Percentiles rank a stretch among this genome's conserved stretches.
These are phyloP conservation scores for Xylaria polymorpha DNA, from an alignment of 2,329 filamentous ascomycete genomes.

Conservation along the genomic window DNA sequence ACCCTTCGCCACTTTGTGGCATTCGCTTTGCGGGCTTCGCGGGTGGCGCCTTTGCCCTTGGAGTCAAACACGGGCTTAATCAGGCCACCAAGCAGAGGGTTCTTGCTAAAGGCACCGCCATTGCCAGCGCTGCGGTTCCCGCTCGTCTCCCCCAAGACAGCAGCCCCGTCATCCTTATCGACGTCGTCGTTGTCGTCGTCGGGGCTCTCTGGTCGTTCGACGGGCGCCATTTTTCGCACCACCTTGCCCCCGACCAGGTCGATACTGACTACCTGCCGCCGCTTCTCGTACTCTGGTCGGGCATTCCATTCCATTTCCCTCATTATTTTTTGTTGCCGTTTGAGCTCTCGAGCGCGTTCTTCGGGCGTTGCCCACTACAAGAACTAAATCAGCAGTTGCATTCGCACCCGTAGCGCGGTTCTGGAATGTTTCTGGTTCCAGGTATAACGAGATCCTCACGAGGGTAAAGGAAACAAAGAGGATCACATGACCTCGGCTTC, in stretches of 20 bases:
- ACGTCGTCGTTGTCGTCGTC: slow-evolving; percentile 58
- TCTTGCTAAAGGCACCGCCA: slow-evolving; percentile 74
- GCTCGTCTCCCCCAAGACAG: slow-evolving; percentile 50
- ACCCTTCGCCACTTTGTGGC: slow-evolving; percentile 67
- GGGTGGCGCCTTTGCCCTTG: slow-evolving; percentile 62
- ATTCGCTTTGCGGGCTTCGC: slow-evolving; percentile 58
- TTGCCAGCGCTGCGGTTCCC: slow-evolving; percentile 51
- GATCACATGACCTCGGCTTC: neutral
- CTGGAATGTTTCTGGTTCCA: neutral
- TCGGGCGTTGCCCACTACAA: slow-evolving; percentile 80
- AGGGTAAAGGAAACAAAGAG: neutral
- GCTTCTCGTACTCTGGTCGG: slow-evolving; percentile 88
- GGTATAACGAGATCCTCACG: neutral
- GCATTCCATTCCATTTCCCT: slow-evolving; percentile 89
- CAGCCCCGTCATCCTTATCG: slow-evolving; percentile 35
- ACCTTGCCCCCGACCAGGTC: slow-evolving; percentile 83
- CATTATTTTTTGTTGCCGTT: slow-evolving; percentile 84
- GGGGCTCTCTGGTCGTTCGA: slow-evolving; percentile 68
- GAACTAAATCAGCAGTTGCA: neutral
- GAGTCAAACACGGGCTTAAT: slow-evolving; percentile 72
- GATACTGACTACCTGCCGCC: slow-evolving; percentile 84
- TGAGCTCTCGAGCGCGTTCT: slow-evolving; percentile 84
- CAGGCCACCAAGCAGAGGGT: slow-evolving; percentile 73
- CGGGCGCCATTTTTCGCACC: slow-evolving; percentile 75
- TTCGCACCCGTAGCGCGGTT: neutral